Percentiles rank a stretch among this genome's conserved stretches.
These are phyloP conservation scores for Saprolegnia parasitica DNA, from an alignment of 352 stramenopile genomes.

Conservation along the genomic window DNA sequence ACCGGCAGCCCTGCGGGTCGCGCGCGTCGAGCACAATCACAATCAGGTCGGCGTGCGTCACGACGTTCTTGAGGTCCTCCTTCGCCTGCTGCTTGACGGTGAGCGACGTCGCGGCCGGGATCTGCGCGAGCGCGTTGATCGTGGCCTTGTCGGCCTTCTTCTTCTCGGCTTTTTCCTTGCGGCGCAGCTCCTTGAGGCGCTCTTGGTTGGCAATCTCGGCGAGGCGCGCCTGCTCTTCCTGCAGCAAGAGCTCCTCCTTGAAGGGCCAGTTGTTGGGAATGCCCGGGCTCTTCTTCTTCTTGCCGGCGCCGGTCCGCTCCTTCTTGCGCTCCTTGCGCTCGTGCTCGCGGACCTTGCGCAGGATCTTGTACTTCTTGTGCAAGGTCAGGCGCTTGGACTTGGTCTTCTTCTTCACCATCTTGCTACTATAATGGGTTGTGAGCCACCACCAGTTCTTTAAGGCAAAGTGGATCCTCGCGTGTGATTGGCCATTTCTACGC, in stretches of 20 bases:
- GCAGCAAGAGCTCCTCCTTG: slow-evolving; percentile 92
- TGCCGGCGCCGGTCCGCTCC: slow-evolving; percentile 78
- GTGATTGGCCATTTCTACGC: slow-evolving; percentile 10
- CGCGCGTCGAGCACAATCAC: slow-evolving; percentile 94
- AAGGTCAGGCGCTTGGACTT: slow-evolving; percentile 96
- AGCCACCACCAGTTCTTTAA: slow-evolving; percentile 13
- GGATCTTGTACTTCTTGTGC: slow-evolving; percentile 99
- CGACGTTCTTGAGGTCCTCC: slow-evolving; percentile 73
- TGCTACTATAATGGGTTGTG: slow-evolving; percentile 29
- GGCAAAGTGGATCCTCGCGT: slow-evolving; percentile 1
- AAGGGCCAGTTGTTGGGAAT: slow-evolving; percentile 99
- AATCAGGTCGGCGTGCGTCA: slow-evolving; percentile 58
- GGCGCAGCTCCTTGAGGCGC: slow-evolving; percentile 53
- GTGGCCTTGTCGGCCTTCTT: slow-evolving; percentile 44
- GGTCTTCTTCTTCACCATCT: slow-evolving; percentile 99
- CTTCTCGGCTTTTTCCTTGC: slow-evolving; percentile 65
- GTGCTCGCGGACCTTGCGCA: slow-evolving; percentile 89
- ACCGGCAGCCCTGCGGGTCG: slow-evolving; percentile 94
- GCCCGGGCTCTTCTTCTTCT: slow-evolving; percentile 96
- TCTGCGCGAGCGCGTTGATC: slow-evolving; percentile 19
- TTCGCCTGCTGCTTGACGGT: slow-evolving; percentile 73
- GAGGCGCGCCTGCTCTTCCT: slow-evolving; percentile 74
- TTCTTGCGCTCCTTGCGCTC: slow-evolving; percentile 93
- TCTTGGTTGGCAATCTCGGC: slow-evolving; percentile 62
- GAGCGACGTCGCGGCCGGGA: slow-evolving; percentile 45